A percentile compares a stretch with the other conserved stretches of the same genome.
Conservation (phyloP, 768 basidiomycete genomes). For the Calocybe cyanea region DNA sequence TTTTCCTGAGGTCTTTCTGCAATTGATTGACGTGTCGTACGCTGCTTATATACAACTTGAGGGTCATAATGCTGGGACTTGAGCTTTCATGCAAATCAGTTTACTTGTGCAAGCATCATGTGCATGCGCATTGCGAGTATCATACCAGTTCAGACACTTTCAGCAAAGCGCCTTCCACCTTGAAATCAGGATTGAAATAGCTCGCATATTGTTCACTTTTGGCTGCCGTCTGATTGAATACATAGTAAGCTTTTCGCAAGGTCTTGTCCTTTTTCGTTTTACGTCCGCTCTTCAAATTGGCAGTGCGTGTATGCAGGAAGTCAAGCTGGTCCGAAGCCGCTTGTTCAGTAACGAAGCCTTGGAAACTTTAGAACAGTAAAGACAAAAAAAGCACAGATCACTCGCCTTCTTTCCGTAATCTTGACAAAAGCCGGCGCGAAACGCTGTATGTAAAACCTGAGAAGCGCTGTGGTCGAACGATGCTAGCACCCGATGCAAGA, state of each 20-base stretch:
- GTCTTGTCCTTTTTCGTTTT: constrained; percentile 45
- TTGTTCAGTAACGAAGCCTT: constrained; percentile 62
- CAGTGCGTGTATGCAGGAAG: constrained; percentile 36
- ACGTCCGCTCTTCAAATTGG: constrained; percentile 35
- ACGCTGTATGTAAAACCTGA: constrained; percentile 52
- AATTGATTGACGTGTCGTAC: constrained; percentile 1
- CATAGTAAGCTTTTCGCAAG: constrained; percentile 52
- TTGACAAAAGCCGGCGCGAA: constrained; percentile 59
- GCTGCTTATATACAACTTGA: constrained; percentile 9
- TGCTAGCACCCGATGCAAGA: background rate
- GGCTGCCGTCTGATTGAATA: constrained; percentile 49
- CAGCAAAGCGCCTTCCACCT: constrained; percentile 57
- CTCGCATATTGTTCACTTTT: constrained; percentile 49
- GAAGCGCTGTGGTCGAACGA: constrained; percentile 3
- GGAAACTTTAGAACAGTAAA: background rate
- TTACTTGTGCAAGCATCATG: constrained; percentile 2
- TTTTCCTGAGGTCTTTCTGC: constrained; percentile 14
- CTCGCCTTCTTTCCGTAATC: constrained; percentile 69
- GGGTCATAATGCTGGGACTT: constrained; percentile 6
- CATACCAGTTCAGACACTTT: constrained; percentile 58
- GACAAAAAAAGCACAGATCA: background rate
- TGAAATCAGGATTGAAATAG: constrained; percentile 63
- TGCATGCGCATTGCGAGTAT: constrained; percentile 7
- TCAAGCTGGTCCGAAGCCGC: constrained; percentile 47
- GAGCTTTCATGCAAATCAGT: constrained; percentile 1